Conservation (phyloP, 176 grass and related monocot species). For the Panicum miliaceum region DNA sequence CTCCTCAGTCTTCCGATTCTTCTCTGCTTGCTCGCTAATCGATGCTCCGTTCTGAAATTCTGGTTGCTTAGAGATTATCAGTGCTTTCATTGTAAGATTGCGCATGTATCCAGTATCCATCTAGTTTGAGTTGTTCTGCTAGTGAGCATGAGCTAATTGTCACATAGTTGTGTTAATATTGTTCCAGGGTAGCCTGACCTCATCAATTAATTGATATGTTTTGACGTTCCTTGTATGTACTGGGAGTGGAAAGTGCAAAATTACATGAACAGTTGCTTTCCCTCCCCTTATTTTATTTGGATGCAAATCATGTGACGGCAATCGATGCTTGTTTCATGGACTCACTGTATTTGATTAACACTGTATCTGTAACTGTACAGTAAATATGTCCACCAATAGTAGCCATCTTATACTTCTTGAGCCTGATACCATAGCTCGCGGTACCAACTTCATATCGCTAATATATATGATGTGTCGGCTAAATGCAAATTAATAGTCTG, state of each 20-base stretch:
- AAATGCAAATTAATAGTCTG: neutral
- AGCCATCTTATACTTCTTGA: neutral
- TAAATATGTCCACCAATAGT: constrained; percentile 2
- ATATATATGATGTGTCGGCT: neutral
- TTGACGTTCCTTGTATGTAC: neutral
- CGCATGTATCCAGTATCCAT: neutral
- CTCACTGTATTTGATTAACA: neutral
- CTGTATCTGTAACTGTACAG: neutral
- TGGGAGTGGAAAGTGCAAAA: neutral
- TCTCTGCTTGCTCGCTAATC: constrained; percentile 9
- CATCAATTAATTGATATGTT: neutral
- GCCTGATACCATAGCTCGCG: neutral
- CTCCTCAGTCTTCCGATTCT: neutral
- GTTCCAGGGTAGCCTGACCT: neutral
- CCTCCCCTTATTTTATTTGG: neutral
- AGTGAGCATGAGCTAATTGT: neutral
- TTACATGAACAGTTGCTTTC: neutral
- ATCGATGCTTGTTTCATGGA: neutral
- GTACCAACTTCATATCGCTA: neutral
- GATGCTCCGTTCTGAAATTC: neutral
- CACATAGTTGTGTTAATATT: neutral
- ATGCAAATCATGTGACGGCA: neutral
- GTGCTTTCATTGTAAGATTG: neutral
- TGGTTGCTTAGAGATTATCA: neutral
- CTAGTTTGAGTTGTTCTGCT: constrained; percentile 4